Conservation (phyloP, 2,329 filamentous ascomycete species). For the Fusarium subtropicale region DNA sequence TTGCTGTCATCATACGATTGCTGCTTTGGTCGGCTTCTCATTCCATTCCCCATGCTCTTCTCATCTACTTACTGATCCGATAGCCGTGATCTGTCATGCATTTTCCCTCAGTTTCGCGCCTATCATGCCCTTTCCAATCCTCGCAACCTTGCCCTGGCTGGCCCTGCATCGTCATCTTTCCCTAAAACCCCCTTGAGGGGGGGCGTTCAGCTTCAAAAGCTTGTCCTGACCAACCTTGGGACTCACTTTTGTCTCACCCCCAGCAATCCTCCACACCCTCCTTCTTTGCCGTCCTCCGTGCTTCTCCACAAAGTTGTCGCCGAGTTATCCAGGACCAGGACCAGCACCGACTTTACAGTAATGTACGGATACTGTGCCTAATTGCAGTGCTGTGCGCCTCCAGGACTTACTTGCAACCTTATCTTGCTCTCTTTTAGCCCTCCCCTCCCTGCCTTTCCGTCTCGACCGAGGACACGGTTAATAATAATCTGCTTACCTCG, state of each 20-base stretch:
- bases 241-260: slow-evolving; percentile 28
- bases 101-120: slow-evolving; percentile 26
- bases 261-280: slow-evolving; percentile 34
- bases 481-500: slow-evolving; percentile 38
- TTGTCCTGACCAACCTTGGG: slow-evolving; percentile 49
- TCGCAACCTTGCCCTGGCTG: slow-evolving; percentile 20
- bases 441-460: slow-evolving; percentile 39
- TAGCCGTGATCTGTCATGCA: slow-evolving; percentile 38
- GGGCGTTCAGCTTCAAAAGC: slow-evolving; percentile 45
- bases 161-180: slow-evolving; percentile 45
- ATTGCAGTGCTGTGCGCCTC: slow-evolving; percentile 18
- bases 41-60: slow-evolving; percentile 25
- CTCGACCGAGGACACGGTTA: slow-evolving; percentile 40
- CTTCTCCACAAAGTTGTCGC: slow-evolving; percentile 50
- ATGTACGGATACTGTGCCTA: background rate
- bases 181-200: slow-evolving; percentile 39
- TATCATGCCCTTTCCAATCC: slow-evolving; percentile 25
- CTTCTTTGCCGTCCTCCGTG: slow-evolving; percentile 47
- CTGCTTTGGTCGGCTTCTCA: slow-evolving; percentile 16
- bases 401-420: slow-evolving; percentile 45
- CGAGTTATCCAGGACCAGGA: slow-evolving; percentile 50
- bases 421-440: slow-evolving; percentile 42
- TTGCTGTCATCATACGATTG: slow-evolving; percentile 10
- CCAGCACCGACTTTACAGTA: slow-evolving; percentile 43
- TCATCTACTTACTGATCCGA: slow-evolving; percentile 26